These are phyloP conservation scores for Alternaria sp. DNA, from an alignment of 2,329 filamentous ascomycete species.

Conservation along the genomic window DNA sequence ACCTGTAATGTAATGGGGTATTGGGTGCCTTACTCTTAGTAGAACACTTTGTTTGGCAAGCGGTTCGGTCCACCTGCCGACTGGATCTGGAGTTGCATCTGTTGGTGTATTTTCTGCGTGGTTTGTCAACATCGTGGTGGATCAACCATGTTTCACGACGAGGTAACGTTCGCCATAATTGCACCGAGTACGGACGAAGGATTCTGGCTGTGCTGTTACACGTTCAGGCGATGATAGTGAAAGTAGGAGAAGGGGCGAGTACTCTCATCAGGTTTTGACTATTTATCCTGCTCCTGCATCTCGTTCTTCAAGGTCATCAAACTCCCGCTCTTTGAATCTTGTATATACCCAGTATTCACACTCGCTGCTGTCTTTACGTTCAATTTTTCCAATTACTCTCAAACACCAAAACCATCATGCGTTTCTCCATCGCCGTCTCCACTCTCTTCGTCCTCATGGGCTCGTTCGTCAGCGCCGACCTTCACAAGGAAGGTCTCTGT, in stretches of 20 bases:
- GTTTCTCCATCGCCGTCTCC: conserved; percentile 25
- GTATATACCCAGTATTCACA: conserved; percentile 15
- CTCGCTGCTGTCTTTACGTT: conserved; percentile 1
- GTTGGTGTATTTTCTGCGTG: background rate
- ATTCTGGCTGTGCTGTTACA: background rate
- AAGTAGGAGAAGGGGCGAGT: background rate
- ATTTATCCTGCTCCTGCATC: conserved; percentile 4
- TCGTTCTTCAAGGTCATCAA: background rate
- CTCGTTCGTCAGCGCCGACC: conserved; percentile 29
- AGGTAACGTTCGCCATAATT: conserved; percentile 3
- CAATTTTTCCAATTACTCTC: conserved; percentile 2
- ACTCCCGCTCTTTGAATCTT: background rate
- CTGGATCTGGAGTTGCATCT: background rate
- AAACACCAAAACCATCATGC: conserved; percentile 26
- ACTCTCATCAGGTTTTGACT: background rate
- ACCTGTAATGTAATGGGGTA: conserved; percentile 2
- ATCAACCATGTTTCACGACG: background rate
- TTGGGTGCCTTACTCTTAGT: background rate
- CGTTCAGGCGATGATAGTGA: background rate
- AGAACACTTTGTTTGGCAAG: background rate
- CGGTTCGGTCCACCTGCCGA: conserved; percentile 2
- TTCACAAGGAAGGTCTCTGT: conserved; percentile 37
- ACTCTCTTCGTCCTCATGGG: conserved; percentile 22
- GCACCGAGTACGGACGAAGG: conserved; percentile 3
- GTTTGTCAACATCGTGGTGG: background rate